A percentile compares a stretch with the other conserved stretches of the same genome.
These are phyloP conservation scores for Cladorrhinum sp. DNA, from an alignment of 2,329 filamentous ascomycete species.

Conservation along the genomic window DNA sequence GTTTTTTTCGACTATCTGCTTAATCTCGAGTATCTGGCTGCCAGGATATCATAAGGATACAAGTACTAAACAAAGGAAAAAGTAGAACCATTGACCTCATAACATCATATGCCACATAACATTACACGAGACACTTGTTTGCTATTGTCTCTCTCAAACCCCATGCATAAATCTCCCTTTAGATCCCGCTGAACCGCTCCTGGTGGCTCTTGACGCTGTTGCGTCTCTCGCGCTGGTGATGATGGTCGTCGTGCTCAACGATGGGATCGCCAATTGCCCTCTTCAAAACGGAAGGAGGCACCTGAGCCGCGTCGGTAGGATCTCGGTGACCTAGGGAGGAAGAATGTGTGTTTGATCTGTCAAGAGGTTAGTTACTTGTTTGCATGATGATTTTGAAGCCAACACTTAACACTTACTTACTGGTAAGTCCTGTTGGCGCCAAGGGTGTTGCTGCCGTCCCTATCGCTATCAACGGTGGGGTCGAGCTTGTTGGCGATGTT, in stretches of 20 bases:
- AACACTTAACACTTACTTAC: constrained; percentile 37
- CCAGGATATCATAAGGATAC: not conserved
- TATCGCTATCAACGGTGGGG: constrained; percentile 54
- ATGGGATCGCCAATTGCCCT: constrained; percentile 45
- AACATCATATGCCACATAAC: constrained; percentile 12
- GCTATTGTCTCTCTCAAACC: no score
- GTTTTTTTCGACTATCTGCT: no score
- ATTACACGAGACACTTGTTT: constrained; percentile 11
- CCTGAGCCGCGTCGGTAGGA: constrained; percentile 55
- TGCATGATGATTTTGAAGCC: not conserved
- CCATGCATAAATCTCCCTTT: constrained; percentile 19
- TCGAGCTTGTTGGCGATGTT: constrained; percentile 55
- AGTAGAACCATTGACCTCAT: no score
- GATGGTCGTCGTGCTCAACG: constrained; percentile 43
- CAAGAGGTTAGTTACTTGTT: no score
- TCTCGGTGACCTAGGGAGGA: constrained; percentile 35
- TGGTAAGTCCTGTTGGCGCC: constrained; percentile 52
- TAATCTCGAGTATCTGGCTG: no score
- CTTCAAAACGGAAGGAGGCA: constrained; percentile 53
- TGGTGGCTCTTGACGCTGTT: constrained; percentile 47
- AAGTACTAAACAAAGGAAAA: constrained; percentile 1
- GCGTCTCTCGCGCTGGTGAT: constrained; percentile 44
- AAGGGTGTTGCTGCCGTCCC: constrained; percentile 52
- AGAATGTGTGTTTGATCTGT: constrained; percentile 20
- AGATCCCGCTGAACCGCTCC: constrained; percentile 48